Evolutionary conservation across 2,329 filamentous ascomycete genomes (phyloP).

Genomic region (Pochonia chlamydosporia): DNA sequence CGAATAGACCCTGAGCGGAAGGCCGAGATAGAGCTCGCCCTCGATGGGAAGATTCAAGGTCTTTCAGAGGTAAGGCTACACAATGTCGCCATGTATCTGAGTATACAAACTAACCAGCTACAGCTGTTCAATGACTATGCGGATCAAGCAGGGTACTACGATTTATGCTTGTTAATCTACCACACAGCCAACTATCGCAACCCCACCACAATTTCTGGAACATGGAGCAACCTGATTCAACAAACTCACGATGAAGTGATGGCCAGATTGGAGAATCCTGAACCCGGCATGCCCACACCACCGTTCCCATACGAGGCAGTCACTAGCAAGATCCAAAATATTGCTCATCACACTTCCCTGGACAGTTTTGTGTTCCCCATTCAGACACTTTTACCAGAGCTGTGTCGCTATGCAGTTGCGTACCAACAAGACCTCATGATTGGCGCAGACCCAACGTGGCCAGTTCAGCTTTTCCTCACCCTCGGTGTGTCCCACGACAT

Average conservation of each 20-base stretch:
- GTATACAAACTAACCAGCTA: constrained; percentile 25
- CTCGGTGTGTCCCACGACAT: constrained; percentile 52
- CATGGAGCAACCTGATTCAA: constrained; percentile 79
- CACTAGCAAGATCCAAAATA: constrained; percentile 55
- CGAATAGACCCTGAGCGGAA: constrained; percentile 61
- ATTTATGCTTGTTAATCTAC: constrained; percentile 89
- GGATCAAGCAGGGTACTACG: constrained; percentile 87
- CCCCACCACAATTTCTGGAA: constrained; percentile 72
- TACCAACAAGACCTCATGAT: constrained; percentile 53
- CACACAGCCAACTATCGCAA: constrained; percentile 88
- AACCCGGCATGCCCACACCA: constrained; percentile 28
- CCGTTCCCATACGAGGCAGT: constrained; percentile 66
- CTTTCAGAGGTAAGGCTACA: constrained; percentile 60
- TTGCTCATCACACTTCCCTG: constrained; percentile 58
- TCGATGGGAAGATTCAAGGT: constrained; percentile 73
- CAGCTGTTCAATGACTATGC: constrained; percentile 92
- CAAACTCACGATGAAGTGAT: constrained; percentile 57
- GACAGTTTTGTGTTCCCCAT: constrained; percentile 64
- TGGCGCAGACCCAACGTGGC: constrained; percentile 52
- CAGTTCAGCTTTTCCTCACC: constrained; percentile 48
- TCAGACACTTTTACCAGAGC: constrained; percentile 51
- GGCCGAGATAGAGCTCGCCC: constrained; percentile 55
- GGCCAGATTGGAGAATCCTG: constrained; percentile 38
- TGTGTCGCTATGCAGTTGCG: constrained; percentile 57
- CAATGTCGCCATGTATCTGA: not conserved